These are phyloP conservation scores for Zanthoxylum bungeanum DNA, from an alignment of 345 rosid species.

Conservation along the genomic window DNA sequence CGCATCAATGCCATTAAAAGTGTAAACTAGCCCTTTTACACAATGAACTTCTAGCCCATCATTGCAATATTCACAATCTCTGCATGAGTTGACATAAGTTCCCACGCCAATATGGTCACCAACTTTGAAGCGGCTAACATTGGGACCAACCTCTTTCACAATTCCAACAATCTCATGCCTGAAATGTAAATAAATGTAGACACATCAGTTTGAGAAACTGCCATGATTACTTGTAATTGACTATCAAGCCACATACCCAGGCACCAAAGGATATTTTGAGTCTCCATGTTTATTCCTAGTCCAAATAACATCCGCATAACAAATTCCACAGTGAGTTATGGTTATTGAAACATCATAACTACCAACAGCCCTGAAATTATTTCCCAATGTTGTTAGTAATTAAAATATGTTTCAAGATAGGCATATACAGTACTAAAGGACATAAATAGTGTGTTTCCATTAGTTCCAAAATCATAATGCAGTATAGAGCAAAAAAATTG, in stretches of 20 bases:
- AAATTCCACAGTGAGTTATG: constrained; percentile 89
- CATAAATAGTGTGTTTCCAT: neutral
- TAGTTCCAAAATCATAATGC: neutral
- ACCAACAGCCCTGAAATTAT: constrained; percentile 46
- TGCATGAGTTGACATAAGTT: constrained; percentile 79
- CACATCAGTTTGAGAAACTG: constrained; percentile 12
- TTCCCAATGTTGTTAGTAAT: neutral
- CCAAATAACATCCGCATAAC: constrained; percentile 85
- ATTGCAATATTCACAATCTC: constrained; percentile 70
- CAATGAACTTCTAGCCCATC: constrained; percentile 54
- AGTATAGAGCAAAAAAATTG: no score
- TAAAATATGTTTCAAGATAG: neutral
- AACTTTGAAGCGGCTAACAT: constrained; percentile 55
- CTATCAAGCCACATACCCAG: constrained; percentile 54
- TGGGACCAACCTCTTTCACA: constrained; percentile 74
- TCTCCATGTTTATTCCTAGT: constrained; percentile 56
- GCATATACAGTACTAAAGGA: neutral
- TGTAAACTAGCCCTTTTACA: constrained; percentile 45
- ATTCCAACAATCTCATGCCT: constrained; percentile 91
- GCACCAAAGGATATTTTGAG: constrained; percentile 81
- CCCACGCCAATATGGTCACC: constrained; percentile 95
- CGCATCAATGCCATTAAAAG: constrained; percentile 64
- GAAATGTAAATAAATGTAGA: constrained; percentile 2
- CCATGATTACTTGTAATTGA: neutral
- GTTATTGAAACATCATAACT: constrained; percentile 65